These are phyloP conservation scores for Penicillium sp. DNA, from an alignment of 2,329 filamentous ascomycete species.

Conservation along the genomic window DNA sequence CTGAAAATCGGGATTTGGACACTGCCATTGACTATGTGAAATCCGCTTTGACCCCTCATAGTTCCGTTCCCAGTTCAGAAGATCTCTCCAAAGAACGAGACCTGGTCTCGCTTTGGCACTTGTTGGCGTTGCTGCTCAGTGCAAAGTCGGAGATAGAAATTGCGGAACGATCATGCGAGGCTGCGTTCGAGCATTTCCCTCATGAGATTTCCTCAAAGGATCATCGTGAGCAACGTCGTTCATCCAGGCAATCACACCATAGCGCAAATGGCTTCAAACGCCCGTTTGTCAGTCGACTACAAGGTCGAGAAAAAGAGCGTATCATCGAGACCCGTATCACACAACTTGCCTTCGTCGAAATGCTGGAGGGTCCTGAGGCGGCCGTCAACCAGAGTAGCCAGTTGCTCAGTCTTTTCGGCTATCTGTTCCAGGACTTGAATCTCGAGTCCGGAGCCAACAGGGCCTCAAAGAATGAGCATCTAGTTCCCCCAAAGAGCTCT, in stretches of 20 bases:
- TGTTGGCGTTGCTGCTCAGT: constrained; percentile 78
- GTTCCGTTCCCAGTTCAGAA: constrained; percentile 20
- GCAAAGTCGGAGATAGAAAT: constrained; percentile 78
- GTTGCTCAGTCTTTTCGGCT: constrained; percentile 71
- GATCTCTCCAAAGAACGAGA: constrained; percentile 40
- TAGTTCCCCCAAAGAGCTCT: constrained; percentile 60
- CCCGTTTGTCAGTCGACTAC: constrained; percentile 71
- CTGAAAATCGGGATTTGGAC: constrained; percentile 75
- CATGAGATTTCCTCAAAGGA: constrained; percentile 64
- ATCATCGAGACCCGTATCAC: constrained; percentile 96
- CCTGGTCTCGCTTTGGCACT: constrained; percentile 81
- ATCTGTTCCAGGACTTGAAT: constrained; percentile 66
- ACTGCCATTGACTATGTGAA: constrained; percentile 78
- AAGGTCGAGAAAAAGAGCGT: constrained; percentile 73
- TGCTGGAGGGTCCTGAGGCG: constrained; percentile 73
- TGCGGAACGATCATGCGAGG: constrained; percentile 77
- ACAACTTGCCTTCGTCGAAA: constrained; percentile 75
- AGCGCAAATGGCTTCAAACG: constrained; percentile 20
- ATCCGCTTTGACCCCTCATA: constrained; percentile 59
- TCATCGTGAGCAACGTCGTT: constrained; percentile 35
- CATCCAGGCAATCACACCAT: constrained; percentile 23
- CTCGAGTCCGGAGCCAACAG: constrained; percentile 28
- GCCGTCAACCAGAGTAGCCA: constrained; percentile 87
- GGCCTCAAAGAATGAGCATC: constrained; percentile 34
- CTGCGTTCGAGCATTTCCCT: constrained; percentile 83